A percentile compares a stretch with the other conserved stretches of the same genome.
Conservation (phyloP, 2,329 filamentous ascomycete species). For the Remersonia thermophila region DNA sequence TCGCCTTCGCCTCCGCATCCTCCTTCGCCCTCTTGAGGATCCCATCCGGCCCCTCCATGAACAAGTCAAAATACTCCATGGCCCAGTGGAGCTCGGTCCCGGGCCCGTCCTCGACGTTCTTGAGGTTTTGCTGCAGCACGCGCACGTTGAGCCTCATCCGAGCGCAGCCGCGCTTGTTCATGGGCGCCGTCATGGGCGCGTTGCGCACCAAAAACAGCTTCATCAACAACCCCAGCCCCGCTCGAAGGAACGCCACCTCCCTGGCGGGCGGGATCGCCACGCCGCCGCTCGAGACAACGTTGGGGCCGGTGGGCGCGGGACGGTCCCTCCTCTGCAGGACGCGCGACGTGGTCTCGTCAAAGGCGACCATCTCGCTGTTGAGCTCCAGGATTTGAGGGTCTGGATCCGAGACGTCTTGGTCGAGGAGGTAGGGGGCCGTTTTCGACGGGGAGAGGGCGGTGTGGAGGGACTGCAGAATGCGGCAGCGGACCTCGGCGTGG, state of each 20-base stretch:
- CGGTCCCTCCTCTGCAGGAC: slow-evolving; percentile 53
- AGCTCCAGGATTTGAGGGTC: slow-evolving; percentile 71
- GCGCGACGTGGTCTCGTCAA: slow-evolving; percentile 68
- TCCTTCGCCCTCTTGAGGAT: slow-evolving; percentile 51
- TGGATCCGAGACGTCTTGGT: slow-evolving; percentile 63
- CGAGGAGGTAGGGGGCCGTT: slow-evolving; percentile 47
- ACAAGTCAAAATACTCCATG: slow-evolving; percentile 57
- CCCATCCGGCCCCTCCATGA: slow-evolving; percentile 50
- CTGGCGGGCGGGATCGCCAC: not conserved
- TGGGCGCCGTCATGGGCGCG: slow-evolving; percentile 57
- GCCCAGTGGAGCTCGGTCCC: slow-evolving; percentile 48
- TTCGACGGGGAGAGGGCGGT: slow-evolving; percentile 47
- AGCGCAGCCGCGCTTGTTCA: slow-evolving; percentile 75
- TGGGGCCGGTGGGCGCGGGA: no score
- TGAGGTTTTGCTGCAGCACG: slow-evolving; percentile 91
- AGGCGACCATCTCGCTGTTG: slow-evolving; percentile 72
- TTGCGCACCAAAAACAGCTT: slow-evolving; percentile 68
- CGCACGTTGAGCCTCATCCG: slow-evolving; percentile 89
- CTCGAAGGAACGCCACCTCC: slow-evolving; percentile 61
- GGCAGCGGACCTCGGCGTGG: slow-evolving; percentile 78
- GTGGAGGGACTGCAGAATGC: slow-evolving; percentile 67
- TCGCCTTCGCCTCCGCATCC: slow-evolving; percentile 18
- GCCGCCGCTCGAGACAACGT: no score
- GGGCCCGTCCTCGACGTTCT: slow-evolving; percentile 64
- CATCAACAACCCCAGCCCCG: slow-evolving; percentile 64